phyloP scores from a whole-genome alignment of 306 rosid genomes.

The Prunus persica region DNA sequence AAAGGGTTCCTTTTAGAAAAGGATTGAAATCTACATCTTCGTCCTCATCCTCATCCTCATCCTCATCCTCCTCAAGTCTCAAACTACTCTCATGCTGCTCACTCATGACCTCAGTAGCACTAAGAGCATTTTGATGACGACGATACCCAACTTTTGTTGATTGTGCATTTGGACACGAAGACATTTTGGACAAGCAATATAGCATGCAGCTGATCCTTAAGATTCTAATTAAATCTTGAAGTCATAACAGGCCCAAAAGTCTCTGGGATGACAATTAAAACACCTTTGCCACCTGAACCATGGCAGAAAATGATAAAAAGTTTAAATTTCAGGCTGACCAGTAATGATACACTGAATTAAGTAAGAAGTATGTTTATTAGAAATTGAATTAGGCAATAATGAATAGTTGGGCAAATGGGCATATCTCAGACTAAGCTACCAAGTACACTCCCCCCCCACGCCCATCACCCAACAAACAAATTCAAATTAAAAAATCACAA shows the following conservation, averaged over 20 bases:
- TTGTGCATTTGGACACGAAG: conserved; percentile 35
- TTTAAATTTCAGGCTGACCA: background rate
- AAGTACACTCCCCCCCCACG: too few relatives aligned
- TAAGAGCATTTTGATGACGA: conserved; percentile 20
- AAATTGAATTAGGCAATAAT: background rate
- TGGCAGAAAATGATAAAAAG: conserved; percentile 16
- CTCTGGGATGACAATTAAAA: conserved; percentile 21
- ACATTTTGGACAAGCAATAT: conserved; percentile 37
- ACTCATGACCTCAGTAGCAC: conserved; percentile 3
- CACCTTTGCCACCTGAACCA: conserved; percentile 30
- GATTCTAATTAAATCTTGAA: conserved; percentile 14
- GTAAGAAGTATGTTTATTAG: background rate
- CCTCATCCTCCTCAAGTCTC: conserved; percentile 39
- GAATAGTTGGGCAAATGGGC: background rate
- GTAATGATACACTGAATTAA: background rate
- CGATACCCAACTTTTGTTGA: conserved; percentile 30
- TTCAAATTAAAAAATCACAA: background rate
- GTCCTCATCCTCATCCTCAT: conserved; percentile 63
- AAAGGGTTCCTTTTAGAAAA: conserved; percentile 63
- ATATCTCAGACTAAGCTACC: too few relatives aligned
- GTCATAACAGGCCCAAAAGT: background rate
- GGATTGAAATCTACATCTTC: conserved; percentile 82
- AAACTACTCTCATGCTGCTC: conserved; percentile 31
- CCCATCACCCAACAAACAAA: background rate
- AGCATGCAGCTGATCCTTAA: conserved; percentile 6